Base-by-base conservation (phyloP, 1,284 basidiomycete species). In the Cryptococcus depauperatus region DNA sequence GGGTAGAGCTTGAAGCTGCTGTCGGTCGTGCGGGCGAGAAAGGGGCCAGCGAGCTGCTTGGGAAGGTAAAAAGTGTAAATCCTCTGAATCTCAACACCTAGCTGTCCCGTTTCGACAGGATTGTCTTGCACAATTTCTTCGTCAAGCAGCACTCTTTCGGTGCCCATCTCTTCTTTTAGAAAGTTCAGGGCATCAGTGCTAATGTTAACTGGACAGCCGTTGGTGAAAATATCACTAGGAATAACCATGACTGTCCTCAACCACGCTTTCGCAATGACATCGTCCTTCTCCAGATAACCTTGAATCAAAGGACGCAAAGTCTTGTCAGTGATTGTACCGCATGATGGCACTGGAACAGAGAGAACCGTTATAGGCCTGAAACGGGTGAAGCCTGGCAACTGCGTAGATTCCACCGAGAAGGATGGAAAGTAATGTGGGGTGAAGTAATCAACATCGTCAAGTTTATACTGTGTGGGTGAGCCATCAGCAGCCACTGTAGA, bases 161-260 rank as follows among this genome's bases (percentile, higher is more conserved):
- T 40, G 7, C 35, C n/a, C 26, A 45, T 41, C 10, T 41, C 33
- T 25, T 29, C 38, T 19, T 42, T 42, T 23, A 40, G 28, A 16
- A 30, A 38, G n/a, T 33, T 46, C n/a, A 44, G n/a, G 6, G 16
- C 22, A 7, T 38, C 23, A 13, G 39, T 25, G 13, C 47, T 43
- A 16, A 35, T 14, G 18, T 16, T 16, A 10, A 34, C 19, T 42
- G 28, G 4, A 7, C 34, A n/a, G 32, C n/a, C 14, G 37, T 7
- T 13, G n/a, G 29, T 13, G 21, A 27, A 4, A 18, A 21, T 10
- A 8, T 38, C 26, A n/a, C n/a, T n/a, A 7, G 40, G 43, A 8
- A 29, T 27, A 7, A 52, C 25, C 35, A 48, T 26, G 29, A 46
- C 33, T 13, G 43, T 48, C n/a, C 39, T 33, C 25, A 48, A 47